phyloP scores from a whole-genome alignment of 2,329 filamentous ascomycete genomes.

The Venturia pyrina region DNA sequence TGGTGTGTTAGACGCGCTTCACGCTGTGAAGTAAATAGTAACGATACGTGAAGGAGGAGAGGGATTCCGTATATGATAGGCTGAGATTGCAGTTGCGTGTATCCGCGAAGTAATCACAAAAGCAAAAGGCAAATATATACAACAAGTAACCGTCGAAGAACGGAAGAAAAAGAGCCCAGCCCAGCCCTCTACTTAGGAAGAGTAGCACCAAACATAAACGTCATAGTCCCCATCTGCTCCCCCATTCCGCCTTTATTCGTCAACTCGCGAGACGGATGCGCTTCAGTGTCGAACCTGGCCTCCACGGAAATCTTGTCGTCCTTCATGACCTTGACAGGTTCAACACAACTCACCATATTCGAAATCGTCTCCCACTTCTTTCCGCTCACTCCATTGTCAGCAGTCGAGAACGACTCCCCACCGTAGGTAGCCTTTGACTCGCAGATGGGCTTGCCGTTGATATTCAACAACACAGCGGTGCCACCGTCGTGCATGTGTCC shows the following conservation, averaged over 20 bases:
- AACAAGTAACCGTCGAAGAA: background rate
- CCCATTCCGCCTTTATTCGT: background rate
- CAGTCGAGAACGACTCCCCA: background rate
- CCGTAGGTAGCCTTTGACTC: slow-evolving; percentile 3
- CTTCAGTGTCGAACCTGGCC: slow-evolving; percentile 2
- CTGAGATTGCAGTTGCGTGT: too few species aligned
- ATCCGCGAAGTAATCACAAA: too few species aligned
- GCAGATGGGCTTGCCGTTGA: slow-evolving; percentile 6
- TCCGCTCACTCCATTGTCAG: background rate
- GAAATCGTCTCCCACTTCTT: slow-evolving; percentile 5
- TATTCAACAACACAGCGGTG: background rate
- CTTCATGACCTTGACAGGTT: slow-evolving; percentile 6
- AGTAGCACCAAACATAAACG: background rate
- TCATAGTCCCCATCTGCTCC: slow-evolving; percentile 5
- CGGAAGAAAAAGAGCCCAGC: background rate
- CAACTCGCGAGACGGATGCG: background rate
- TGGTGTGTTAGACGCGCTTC: too few species aligned
- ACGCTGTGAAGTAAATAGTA: too few species aligned
- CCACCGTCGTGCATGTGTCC: slow-evolving; percentile 6
- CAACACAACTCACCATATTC: background rate
- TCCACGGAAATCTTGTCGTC: background rate
- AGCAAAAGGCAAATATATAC: background rate
- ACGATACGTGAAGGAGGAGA: too few species aligned
- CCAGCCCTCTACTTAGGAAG: background rate
- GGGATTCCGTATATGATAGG: too few species aligned